Evolutionary conservation across 2,329 filamentous ascomycete species (phyloP).

Genomic region (Bipolaris victoriae): DNA sequence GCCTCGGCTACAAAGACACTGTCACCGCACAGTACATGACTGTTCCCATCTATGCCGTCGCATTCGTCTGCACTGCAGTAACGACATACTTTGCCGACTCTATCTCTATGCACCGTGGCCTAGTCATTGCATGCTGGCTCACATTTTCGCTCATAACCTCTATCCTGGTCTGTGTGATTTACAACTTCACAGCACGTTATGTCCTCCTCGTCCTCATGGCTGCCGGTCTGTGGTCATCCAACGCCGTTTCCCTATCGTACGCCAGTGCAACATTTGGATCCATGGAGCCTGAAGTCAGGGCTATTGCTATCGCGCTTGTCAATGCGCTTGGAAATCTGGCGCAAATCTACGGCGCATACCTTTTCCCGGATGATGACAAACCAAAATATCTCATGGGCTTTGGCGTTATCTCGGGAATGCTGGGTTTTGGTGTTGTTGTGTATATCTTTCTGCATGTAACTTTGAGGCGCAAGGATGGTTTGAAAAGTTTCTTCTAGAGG

Average conservation of each 20-base stretch:
- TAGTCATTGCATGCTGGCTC: slow-evolving; percentile 59
- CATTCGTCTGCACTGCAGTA: slow-evolving; percentile 57
- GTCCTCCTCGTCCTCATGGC: slow-evolving; percentile 63
- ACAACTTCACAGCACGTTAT: slow-evolving; percentile 61
- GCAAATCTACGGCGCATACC: slow-evolving; percentile 61
- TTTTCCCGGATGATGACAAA: slow-evolving; percentile 58
- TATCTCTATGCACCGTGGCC: slow-evolving; percentile 54
- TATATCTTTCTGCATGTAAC: slow-evolving; percentile 41
- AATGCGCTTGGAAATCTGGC: slow-evolving; percentile 62
- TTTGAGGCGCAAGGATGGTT: slow-evolving; percentile 33
- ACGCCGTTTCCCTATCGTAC: slow-evolving; percentile 59
- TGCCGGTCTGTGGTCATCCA: slow-evolving; percentile 60
- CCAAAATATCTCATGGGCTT: slow-evolving; percentile 53
- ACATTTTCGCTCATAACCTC: slow-evolving; percentile 48
- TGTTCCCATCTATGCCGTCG: slow-evolving; percentile 61
- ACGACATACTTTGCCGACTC: slow-evolving; percentile 58
- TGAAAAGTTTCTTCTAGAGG: slow-evolving; percentile 10
- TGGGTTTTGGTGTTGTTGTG: slow-evolving; percentile 38
- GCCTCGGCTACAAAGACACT: slow-evolving; percentile 56
- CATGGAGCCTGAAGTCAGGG: slow-evolving; percentile 59
- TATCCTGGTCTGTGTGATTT: slow-evolving; percentile 52
- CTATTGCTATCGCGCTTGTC: slow-evolving; percentile 59
- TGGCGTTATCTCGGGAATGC: slow-evolving; percentile 32
- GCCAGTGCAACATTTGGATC: slow-evolving; percentile 59
- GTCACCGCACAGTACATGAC: slow-evolving; percentile 59